These are phyloP conservation scores for Penicillium sp. DNA, from an alignment of 2,329 filamentous ascomycete species.

Conservation along the genomic window DNA sequence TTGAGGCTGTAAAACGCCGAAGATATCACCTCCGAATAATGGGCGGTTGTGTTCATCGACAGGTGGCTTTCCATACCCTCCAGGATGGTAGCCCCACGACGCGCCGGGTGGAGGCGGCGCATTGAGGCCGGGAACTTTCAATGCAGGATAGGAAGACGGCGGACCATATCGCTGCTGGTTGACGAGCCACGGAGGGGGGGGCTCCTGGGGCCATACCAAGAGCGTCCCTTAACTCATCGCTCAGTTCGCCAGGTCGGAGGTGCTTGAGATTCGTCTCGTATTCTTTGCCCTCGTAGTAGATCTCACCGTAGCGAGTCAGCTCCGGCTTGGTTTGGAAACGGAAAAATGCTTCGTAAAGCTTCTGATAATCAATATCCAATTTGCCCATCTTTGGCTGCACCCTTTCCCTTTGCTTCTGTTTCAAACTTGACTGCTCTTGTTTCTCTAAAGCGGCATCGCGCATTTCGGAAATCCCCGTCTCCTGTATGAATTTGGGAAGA, in stretches of 20 bases:
- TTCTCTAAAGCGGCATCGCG: constrained; percentile 94
- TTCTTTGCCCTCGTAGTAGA: constrained; percentile 99
- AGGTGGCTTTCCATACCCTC: constrained; percentile 93
- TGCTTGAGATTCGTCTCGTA: constrained; percentile 93
- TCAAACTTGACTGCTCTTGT: constrained; percentile 84
- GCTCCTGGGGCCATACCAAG: constrained; percentile 90
- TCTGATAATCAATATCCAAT: constrained; percentile 97
- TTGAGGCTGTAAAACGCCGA: constrained; percentile 69
- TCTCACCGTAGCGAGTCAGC: constrained; percentile 90
- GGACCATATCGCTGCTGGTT: constrained; percentile 93
- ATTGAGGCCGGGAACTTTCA: constrained; percentile 92
- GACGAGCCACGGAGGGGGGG: constrained; percentile 90
- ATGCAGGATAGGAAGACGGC: constrained; percentile 89
- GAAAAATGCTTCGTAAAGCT: constrained; percentile 98
- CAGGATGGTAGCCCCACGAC: constrained; percentile 91
- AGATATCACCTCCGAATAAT: constrained; percentile 90
- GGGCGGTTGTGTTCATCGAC: constrained; percentile 91
- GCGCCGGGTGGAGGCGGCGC: constrained; percentile 86
- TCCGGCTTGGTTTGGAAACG: constrained; percentile 94
- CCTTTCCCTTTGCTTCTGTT: constrained; percentile 92
- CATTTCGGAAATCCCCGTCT: constrained; percentile 98
- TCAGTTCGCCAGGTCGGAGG: constrained; percentile 84
- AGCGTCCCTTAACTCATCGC: constrained; percentile 84
- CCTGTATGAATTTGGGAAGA: constrained; percentile 92
- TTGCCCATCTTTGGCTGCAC: constrained; percentile 96